Evolutionary conservation across 108 stramenopile species (phyloP), one percentile per base, ranked within the genome.

Genomic region (Stephanodiscus minutulus): DNA sequence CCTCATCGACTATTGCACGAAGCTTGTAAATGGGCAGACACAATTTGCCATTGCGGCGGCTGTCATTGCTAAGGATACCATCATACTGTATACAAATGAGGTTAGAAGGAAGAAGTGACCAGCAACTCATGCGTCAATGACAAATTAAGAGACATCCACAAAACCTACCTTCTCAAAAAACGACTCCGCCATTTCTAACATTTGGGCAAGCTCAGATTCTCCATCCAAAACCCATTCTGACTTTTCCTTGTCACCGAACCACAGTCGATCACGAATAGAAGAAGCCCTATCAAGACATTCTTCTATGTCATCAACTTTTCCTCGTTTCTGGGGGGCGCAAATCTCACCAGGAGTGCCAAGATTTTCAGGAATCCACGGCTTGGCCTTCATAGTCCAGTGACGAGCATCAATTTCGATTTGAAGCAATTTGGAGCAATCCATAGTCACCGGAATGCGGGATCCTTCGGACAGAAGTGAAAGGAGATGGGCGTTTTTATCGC

Each of bases 401-500:
- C 79, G 82, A 8, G 87, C 91, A 68, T 92, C 91, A 31, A 92
- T 56, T 77, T 88, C 91, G 29, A 87, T 74, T 72, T 90, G 91
- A 21, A 92, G 79, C 62, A 92, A 50, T 47, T 90, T 88, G 47
- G 88, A 61, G 41, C 68, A 68, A 36, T 88, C 80, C 56, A 88
- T 74, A 47, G 88, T 87, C 27, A 92, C 88, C 17, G 91, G 91
- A 29, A 92, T 85, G n/a, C 91, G 75, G 49, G 74, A 82, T 49
- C 87, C 91, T 49, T 89, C 83, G 2, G 88, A 88, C 1, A 86
- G 64, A 36, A 92, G 49, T n/a, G 88, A 86, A 18, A 90, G 62
- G 24, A 73, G 61, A 25, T 61, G 61, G 22, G 70, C 54, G 31
- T 78, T 57, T 9, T 73, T 81, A 27, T 85, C 70, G 47, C 76